Conservation (phyloP, 441 rosid species). For the Isatis lusitanica region DNA sequence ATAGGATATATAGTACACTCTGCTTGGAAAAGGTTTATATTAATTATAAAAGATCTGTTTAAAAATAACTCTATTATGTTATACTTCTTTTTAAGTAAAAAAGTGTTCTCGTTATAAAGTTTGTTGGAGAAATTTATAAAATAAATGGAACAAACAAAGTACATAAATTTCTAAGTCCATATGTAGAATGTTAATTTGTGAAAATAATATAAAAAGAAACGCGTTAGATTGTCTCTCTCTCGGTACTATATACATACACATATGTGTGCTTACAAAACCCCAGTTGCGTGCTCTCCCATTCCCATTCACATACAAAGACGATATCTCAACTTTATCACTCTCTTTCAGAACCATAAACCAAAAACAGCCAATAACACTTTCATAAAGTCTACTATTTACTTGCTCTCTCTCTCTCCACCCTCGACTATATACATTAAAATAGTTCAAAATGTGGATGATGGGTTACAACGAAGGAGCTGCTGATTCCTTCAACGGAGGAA, state of each 20-base stretch:
- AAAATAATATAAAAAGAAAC: neutral
- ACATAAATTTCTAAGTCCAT: neutral
- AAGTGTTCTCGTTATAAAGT: neutral
- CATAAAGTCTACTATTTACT: neutral
- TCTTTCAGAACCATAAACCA: constrained; percentile 26
- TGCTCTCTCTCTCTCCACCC: neutral
- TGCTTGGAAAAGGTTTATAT: neutral
- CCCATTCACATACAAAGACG: constrained; percentile 14
- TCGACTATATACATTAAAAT: neutral
- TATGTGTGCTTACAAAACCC: constrained; percentile 20
- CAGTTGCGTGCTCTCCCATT: constrained; percentile 40
- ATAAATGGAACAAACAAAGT: neutral
- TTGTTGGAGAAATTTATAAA: neutral
- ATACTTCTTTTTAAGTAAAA: neutral
- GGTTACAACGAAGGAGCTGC: constrained; percentile 76
- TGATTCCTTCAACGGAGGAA: constrained; percentile 60
- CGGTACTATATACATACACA: constrained; percentile 24
- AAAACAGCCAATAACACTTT: constrained; percentile 1
- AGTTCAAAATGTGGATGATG: constrained; percentile 59
- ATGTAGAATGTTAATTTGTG: neutral
- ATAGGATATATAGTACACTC: too few species aligned
- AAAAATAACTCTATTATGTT: neutral
- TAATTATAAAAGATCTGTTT: neutral
- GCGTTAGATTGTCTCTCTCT: neutral
- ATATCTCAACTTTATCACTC: constrained; percentile 22